Evolutionary conservation across 2,329 filamentous ascomycete species (phyloP).

Genomic region (Cercospora nicotianae): DNA sequence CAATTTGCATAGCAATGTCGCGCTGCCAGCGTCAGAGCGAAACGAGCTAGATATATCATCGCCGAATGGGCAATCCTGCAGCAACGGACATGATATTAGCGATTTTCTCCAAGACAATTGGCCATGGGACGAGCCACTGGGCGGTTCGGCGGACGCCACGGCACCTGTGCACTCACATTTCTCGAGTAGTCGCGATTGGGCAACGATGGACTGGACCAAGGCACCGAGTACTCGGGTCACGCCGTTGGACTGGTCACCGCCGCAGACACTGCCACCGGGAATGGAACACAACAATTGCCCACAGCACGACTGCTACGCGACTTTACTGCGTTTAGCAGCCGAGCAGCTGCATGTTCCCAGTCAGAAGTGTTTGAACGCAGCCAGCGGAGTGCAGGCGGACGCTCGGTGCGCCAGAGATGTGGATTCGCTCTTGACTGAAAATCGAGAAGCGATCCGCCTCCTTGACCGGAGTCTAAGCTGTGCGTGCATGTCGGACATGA

Average conservation of each 20-base stretch:
- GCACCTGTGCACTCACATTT: not conserved
- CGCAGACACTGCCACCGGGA: not conserved
- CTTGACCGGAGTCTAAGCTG: slow-evolving; percentile 8
- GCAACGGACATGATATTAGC: not conserved
- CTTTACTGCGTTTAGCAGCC: not conserved
- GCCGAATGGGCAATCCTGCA: not conserved
- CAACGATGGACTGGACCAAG: not conserved
- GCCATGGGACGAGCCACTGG: not conserved
- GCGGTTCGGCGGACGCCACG: not conserved
- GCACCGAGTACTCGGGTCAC: not conserved
- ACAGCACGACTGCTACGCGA: not conserved
- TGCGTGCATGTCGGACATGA: not conserved
- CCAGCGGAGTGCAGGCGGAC: not conserved
- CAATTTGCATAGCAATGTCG: not conserved
- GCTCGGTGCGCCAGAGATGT: slow-evolving; percentile 7
- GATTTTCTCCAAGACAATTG: not conserved
- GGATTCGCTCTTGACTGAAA: slow-evolving; percentile 4
- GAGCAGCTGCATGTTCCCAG: not conserved
- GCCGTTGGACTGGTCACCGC: not conserved
- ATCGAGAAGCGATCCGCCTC: slow-evolving; percentile 13
- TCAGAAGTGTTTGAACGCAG: not conserved
- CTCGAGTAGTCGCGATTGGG: not conserved
- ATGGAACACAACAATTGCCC: not conserved
- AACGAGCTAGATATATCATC: not conserved
- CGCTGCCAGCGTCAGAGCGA: not conserved